phyloP scores from a whole-genome alignment of 2,329 filamentous ascomycete species.

The Botrytis paeoniae region DNA sequence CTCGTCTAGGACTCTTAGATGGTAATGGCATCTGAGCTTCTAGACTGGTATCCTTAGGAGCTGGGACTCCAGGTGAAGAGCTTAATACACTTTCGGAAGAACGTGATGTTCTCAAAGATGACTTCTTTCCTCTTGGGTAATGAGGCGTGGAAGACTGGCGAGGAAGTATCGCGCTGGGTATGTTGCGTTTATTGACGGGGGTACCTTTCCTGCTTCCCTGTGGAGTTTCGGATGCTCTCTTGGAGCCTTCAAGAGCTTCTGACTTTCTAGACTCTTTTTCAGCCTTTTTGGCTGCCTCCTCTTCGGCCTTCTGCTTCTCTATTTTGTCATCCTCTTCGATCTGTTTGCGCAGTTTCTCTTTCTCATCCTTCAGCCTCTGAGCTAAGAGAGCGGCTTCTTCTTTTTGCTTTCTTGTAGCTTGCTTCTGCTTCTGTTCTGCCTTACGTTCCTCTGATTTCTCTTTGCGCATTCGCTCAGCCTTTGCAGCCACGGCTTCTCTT shows the following conservation, averaged over 20 bases:
- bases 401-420: slow-evolving; percentile 21
- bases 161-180: slow-evolving; percentile 22
- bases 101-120: slow-evolving; percentile 26
- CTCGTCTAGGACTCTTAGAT: slow-evolving; percentile 20
- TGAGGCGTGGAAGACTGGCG: slow-evolving; percentile 31
- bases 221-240: slow-evolving; percentile 1
- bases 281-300: slow-evolving; percentile 17
- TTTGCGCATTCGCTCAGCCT: slow-evolving; percentile 24
- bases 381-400: slow-evolving; percentile 20
- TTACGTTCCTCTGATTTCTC: slow-evolving; percentile 23
- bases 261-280: slow-evolving; percentile 13
- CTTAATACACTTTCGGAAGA: slow-evolving; percentile 28
- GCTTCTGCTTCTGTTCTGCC: slow-evolving; percentile 22
- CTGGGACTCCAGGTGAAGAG: slow-evolving; percentile 27
- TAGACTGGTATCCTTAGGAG: slow-evolving; percentile 25
- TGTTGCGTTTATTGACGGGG: slow-evolving; percentile 17
- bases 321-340: slow-evolving; percentile 23
- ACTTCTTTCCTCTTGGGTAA: slow-evolving; percentile 31
- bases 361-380: slow-evolving; percentile 24
- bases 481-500: slow-evolving; percentile 25
- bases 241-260: neutral
- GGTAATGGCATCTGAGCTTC: slow-evolving; percentile 31
- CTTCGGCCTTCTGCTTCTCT: slow-evolving; percentile 19
- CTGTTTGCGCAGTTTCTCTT: slow-evolving; percentile 21
- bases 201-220: slow-evolving; percentile 14